Evolutionary conservation across 2,329 filamentous ascomycete species (phyloP).

Genomic region (Zymoseptoria brevis): DNA sequence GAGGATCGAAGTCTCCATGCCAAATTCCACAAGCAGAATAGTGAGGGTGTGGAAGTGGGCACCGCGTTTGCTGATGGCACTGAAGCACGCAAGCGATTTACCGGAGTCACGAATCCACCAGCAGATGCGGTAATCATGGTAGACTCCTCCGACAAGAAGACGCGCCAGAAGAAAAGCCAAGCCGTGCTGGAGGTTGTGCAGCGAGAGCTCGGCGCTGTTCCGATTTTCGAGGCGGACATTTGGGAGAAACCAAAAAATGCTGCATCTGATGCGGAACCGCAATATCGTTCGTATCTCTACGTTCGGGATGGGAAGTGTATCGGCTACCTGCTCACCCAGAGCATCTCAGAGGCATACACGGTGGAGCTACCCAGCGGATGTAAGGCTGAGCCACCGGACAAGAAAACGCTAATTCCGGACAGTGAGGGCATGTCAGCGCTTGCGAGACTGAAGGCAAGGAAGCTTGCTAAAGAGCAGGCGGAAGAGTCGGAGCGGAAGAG

Average conservation of each 20-base stretch:
- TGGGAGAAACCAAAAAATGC: constrained; percentile 44
- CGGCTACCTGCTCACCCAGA: constrained; percentile 53
- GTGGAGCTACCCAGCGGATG: constrained; percentile 33
- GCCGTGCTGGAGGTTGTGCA: constrained; percentile 52
- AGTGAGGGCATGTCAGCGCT: constrained; percentile 9
- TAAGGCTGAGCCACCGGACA: neutral
- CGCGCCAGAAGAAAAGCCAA: constrained; percentile 48
- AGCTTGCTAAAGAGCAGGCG: constrained; percentile 12
- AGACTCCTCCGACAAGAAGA: constrained; percentile 45
- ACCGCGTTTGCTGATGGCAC: constrained; percentile 45
- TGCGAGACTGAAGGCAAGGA: constrained; percentile 20
- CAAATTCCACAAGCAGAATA: constrained; percentile 56
- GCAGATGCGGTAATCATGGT: constrained; percentile 51
- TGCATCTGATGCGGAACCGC: constrained; percentile 30
- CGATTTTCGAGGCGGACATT: constrained; percentile 49
- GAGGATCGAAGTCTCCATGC: constrained; percentile 57
- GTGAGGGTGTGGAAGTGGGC: constrained; percentile 53
- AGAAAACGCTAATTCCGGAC: constrained; percentile 6
- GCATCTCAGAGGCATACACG: constrained; percentile 49
- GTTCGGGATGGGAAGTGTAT: constrained; percentile 54
- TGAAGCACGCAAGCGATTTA: constrained; percentile 6
- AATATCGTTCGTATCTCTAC: constrained; percentile 56
- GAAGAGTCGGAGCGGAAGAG: neutral
- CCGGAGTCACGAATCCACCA: constrained; percentile 12
- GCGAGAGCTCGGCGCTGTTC: constrained; percentile 53